Evolutionary conservation across 177 flowering plant genomes (phyloP).

Genomic region (Tripterygium wilfordii): DNA sequence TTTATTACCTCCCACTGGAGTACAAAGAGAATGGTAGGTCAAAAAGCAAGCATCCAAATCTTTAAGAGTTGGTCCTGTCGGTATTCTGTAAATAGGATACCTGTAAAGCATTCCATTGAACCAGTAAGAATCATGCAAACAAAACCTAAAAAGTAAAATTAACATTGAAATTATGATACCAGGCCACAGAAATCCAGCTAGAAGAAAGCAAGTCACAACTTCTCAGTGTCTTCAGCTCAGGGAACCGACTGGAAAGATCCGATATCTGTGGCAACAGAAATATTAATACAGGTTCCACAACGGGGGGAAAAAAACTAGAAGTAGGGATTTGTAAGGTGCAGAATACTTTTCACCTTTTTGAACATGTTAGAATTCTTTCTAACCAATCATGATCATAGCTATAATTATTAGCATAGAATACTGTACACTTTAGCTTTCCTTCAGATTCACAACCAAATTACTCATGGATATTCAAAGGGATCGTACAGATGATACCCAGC

Average conservation of each 20-base stretch:
- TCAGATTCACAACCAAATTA: too few relatives aligned
- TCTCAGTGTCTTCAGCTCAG: slow-evolving; percentile 59
- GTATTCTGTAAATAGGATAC: slow-evolving; percentile 97
- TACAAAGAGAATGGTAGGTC: slow-evolving; percentile 75
- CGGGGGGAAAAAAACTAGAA: neutral
- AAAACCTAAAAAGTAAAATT: slow-evolving; percentile 1
- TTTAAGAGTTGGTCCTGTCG: slow-evolving; percentile 75
- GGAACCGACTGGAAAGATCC: slow-evolving; percentile 54
- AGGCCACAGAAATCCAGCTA: slow-evolving; percentile 93
- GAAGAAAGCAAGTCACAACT: slow-evolving; percentile 73
- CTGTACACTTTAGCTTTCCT: too few relatives aligned
- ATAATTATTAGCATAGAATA: too few relatives aligned
- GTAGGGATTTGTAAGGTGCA: neutral
- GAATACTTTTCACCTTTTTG: too few relatives aligned
- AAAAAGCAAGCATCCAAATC: slow-evolving; percentile 87
- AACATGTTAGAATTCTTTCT: too few relatives aligned
- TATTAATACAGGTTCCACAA: neutral
- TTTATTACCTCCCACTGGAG: slow-evolving; percentile 50
- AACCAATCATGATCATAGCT: too few relatives aligned
- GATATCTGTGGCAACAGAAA: slow-evolving; percentile 40
- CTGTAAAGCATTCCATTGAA: slow-evolving; percentile 40
- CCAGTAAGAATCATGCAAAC: neutral
- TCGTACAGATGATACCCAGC: neutral
- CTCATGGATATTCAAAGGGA: too few relatives aligned
- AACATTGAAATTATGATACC: slow-evolving; percentile 36